These are phyloP conservation scores for Cercospora citrullina DNA, from an alignment of 2,329 filamentous ascomycete species.

Conservation along the genomic window DNA sequence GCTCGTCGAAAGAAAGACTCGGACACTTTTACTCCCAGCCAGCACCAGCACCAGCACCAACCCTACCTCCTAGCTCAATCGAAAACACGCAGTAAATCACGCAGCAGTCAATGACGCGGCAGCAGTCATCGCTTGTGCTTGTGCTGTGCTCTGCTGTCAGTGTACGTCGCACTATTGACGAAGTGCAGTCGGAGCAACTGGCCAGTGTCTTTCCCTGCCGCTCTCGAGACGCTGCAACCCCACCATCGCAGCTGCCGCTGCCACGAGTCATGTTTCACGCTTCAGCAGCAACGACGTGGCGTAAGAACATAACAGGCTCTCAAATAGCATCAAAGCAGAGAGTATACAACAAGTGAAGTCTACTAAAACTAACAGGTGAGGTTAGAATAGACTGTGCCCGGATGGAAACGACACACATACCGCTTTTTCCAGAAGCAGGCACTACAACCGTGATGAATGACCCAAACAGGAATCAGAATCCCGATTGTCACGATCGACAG, in stretches of 20 bases:
- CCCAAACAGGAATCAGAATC: conserved; percentile 10
- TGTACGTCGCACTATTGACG: background rate
- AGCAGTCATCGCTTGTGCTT: background rate
- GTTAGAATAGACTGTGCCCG: conserved; percentile 13
- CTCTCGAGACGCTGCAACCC: background rate
- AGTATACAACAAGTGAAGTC: background rate
- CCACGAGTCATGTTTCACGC: conserved; percentile 7
- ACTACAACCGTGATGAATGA: conserved; percentile 6
- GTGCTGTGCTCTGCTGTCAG: background rate
- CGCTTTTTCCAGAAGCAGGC: conserved; percentile 1
- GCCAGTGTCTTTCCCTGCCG: background rate
- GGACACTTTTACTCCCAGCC: conserved; percentile 4
- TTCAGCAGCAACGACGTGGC: background rate
- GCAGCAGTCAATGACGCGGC: background rate
- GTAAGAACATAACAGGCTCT: background rate
- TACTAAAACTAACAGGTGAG: conserved; percentile 6
- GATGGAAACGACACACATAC: background rate
- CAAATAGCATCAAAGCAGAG: background rate
- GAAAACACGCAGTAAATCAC: background rate
- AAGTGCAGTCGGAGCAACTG: background rate
- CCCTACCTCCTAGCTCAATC: background rate
- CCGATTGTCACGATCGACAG: background rate
- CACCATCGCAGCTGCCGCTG: background rate
- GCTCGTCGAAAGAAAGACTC: conserved; percentile 10
- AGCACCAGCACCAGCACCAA: background rate